Percentiles rank a stretch among this genome's conserved stretches.
Evolutionary conservation across 192 early-diverging fungal species (phyloP).

Genomic region (Rhizophagus sp.): DNA sequence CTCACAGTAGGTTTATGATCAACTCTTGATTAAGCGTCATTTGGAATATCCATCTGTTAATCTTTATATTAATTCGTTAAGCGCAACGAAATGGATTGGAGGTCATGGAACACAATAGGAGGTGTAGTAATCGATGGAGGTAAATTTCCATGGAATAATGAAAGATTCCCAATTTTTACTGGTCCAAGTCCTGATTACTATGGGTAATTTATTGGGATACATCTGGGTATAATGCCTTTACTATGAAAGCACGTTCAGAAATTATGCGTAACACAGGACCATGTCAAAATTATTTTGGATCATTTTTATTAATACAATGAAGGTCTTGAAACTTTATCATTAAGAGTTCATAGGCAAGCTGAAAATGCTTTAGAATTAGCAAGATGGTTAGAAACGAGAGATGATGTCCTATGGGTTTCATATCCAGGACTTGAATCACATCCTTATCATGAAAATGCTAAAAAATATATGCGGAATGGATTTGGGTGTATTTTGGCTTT

Average conservation of each 20-base stretch:
- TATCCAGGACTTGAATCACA: slow-evolving; percentile 85
- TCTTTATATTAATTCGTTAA: too few species aligned
- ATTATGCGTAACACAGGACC: slow-evolving; percentile 40
- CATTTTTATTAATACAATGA: slow-evolving; percentile 62
- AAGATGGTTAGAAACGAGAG: slow-evolving; percentile 70
- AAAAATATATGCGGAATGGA: too few species aligned
- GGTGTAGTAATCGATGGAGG: slow-evolving; percentile 88
- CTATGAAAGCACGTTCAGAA: slow-evolving; percentile 76
- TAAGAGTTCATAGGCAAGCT: slow-evolving; percentile 83
- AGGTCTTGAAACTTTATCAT: slow-evolving; percentile 49
- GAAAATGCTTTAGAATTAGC: slow-evolving; percentile 81
- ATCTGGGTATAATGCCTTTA: slow-evolving; percentile 80
- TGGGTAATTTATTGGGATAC: slow-evolving; percentile 81
- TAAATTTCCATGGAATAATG: slow-evolving; percentile 88
- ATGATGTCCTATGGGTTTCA: slow-evolving; percentile 81
- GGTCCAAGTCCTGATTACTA: slow-evolving; percentile 84
- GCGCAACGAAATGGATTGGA: slow-evolving; percentile 90
- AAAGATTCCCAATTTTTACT: slow-evolving; percentile 84
- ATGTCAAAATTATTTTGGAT: slow-evolving; percentile 84
- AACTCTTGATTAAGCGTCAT: slow-evolving; percentile 30
- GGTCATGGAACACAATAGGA: slow-evolving; percentile 54
- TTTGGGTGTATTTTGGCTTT: slow-evolving; percentile 33
- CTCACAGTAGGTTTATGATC: slow-evolving; percentile 16
- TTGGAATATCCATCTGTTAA: too few species aligned
- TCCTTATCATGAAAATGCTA: background rate